Conservation (phyloP, 2,329 filamentous ascomycete species). For the Ilyonectria robusta region DNA sequence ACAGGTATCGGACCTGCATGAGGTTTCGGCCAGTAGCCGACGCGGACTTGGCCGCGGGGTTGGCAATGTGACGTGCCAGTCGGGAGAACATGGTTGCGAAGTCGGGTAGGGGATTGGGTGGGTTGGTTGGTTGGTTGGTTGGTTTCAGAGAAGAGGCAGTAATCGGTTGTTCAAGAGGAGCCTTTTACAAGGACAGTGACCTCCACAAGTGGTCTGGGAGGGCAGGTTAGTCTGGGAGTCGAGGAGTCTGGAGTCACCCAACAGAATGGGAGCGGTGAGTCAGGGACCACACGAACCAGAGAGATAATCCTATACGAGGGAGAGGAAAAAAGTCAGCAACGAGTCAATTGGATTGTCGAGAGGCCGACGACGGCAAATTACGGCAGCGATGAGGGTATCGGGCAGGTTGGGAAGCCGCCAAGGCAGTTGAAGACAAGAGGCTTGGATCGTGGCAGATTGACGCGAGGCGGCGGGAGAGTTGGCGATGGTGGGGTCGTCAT, state of each 20-base stretch:
- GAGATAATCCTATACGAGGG: conserved; percentile 77
- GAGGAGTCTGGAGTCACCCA: conserved; percentile 27
- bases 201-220: conserved; percentile 59
- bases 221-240: conserved; percentile 33
- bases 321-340: conserved; percentile 59
- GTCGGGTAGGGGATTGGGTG: conserved; percentile 16
- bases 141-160: conserved; percentile 21
- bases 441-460: conserved; percentile 3
- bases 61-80: conserved; percentile 66
- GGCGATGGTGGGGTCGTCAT: conserved; percentile 38
- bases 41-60: conserved; percentile 64
- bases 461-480: conserved; percentile 31
- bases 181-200: conserved; percentile 53
- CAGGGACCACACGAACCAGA: conserved; percentile 71
- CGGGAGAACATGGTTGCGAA: conserved; percentile 70
- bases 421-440: conserved; percentile 16
- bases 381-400: conserved; percentile 18
- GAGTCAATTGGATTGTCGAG: conserved; percentile 35
- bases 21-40: conserved; percentile 56
- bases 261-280: conserved; percentile 57
- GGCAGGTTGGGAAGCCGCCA: neutral
- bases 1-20: conserved; percentile 56
- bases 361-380: conserved; percentile 4
- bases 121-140: conserved; percentile 27
- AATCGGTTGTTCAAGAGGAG: conserved; percentile 34